Evolutionary conservation across 1,284 basidiomycete species (phyloP).

Genomic region (Sphagnurus paluster): DNA sequence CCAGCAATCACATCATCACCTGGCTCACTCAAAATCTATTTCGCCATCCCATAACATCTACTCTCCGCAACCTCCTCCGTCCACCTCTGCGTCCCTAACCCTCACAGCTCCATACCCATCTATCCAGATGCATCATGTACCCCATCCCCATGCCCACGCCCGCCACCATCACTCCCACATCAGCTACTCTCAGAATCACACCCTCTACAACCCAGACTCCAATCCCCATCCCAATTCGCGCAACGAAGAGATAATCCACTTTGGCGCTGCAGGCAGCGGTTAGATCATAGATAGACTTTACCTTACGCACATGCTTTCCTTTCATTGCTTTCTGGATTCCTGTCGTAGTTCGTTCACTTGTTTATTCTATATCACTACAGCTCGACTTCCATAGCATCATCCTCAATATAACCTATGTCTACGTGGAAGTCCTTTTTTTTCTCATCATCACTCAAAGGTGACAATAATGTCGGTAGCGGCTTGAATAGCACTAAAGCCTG

Average conservation of each 20-base stretch:
- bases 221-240: conserved; percentile 26
- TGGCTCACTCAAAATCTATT: conserved; percentile 16
- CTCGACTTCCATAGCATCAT: conserved; percentile 66
- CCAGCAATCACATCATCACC: conserved; percentile 23
- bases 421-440: conserved; percentile 2
- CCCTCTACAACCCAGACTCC: conserved; percentile 30
- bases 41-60: conserved; percentile 18
- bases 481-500: conserved; percentile 63
- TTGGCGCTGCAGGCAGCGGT: conserved; percentile 32
- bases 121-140: conserved; percentile 69
- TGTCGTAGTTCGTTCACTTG: conserved; percentile 7
- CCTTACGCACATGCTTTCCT: conserved; percentile 11
- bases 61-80: conserved; percentile 20
- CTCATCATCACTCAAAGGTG: conserved; percentile 8
- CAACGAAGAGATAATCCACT: conserved; percentile 53
- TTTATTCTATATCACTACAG: conserved; percentile 13
- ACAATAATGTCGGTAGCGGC: conserved; percentile 30
- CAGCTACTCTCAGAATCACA: conserved; percentile 46
- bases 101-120: conserved; percentile 54
- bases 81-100: conserved; percentile 38
- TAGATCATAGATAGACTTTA: conserved; percentile 16
- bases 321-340: conserved; percentile 17
- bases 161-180: conserved; percentile 58
- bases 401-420: conserved; percentile 24
- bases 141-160: conserved; percentile 73